Base-by-base conservation (phyloP, 1,139 yeast genomes). In the Dujonia santamariae region DNA sequence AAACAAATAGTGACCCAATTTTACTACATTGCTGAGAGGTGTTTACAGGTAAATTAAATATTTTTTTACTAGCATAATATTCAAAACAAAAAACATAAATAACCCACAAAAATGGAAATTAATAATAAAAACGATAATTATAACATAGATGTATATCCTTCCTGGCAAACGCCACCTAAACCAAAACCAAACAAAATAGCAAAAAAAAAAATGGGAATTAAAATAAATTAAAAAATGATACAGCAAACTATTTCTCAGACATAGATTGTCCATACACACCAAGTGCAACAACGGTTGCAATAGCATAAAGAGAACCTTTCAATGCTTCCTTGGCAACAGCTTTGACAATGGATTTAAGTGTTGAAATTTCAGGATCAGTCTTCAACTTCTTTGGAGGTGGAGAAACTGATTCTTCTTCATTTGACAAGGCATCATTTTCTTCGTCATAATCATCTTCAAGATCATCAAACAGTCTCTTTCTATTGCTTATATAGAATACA, bases 281-380 rank as follows among this genome's bases (percentile, higher is more conserved):
- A 40, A 69, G 56, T 2, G 69, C 72, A 12, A 61, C 42, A 26
- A 68, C 46, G 1, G 74, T 65, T 3, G 61, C 61, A 13, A 50
- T 39, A 7, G 53, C 61, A 39, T 67, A 67, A 14, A 63, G 35
- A 6, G 58, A 40, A 4, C 65, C 72, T 39, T 63, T 66, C 2
- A 56, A 58, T 5, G 50, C 46, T 40, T 68, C 75, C 37, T 60
- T 63, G 8, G 51, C 43, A 24, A 61, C 28, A 2, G 53, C 36
- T 30, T 52, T 57, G 30, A 46, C 25, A 12, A 20, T 22, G 6
- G 32, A 29, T 17, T 19, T 15, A 9, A 25, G 4, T 6, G 9
- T 17, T n/a, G n/a, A n/a, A n/a, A n/a, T n/a, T n/a, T n/a, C n/a
- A n/a, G n/a, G n/a, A 6, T 20, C 32, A 7, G 31, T 15, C 19